Evolutionary conservation across 768 basidiomycete genomes (phyloP).

Genomic region (Auricularia heimuer): DNA sequence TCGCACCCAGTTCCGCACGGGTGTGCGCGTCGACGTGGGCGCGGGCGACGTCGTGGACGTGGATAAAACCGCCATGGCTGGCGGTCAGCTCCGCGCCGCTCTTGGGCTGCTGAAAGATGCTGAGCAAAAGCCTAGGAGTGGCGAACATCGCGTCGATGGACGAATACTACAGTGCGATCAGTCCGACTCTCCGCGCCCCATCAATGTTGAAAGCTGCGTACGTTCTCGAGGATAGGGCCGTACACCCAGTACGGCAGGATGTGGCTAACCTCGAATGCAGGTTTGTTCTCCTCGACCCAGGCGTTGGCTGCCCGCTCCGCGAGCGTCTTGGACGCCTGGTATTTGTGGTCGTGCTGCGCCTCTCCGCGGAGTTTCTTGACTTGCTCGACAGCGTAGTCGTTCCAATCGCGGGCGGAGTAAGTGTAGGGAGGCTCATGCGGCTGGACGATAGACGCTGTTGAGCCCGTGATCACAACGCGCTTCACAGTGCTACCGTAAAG

Average conservation of each 20-base stretch:
- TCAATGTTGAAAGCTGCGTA: not conserved
- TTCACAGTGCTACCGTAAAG: constrained; percentile 9
- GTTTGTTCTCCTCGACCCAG: not conserved
- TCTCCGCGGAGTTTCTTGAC: not conserved
- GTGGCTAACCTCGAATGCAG: not conserved
- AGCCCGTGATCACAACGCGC: constrained; percentile 25
- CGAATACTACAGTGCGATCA: not conserved
- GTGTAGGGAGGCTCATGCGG: not conserved
- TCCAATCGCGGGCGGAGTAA: not conserved
- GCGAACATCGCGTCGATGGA: not conserved
- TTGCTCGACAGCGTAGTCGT: not conserved
- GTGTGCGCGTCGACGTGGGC: not conserved
- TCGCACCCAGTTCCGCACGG: not conserved
- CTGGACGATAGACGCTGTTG: not conserved
- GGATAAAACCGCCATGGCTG: not conserved
- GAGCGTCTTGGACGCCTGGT: constrained; percentile 4
- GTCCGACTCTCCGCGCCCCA: too few relatives aligned
- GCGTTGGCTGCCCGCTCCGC: constrained; percentile 1
- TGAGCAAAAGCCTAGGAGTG: not conserved
- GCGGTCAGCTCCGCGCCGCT: not conserved
- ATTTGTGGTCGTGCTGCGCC: not conserved
- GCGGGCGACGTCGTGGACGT: not conserved
- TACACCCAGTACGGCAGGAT: not conserved
- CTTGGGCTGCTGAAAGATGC: not conserved
- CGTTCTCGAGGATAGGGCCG: not conserved